Conservation (phyloP, 129 eudicot genomes). For the Centella asiatica region DNA sequence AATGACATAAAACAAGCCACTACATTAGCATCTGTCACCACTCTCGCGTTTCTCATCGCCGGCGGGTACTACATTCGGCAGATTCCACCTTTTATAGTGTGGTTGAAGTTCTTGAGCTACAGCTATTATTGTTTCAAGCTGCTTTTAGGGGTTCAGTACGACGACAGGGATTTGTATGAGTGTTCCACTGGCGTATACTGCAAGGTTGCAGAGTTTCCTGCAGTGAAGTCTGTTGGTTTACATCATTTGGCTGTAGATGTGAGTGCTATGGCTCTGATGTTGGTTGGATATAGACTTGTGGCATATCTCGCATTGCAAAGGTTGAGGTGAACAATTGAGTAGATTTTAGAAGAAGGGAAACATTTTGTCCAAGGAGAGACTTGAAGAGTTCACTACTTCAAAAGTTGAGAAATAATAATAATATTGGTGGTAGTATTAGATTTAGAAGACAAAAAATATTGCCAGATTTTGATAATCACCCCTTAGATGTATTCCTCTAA, state of each 20-base stretch:
- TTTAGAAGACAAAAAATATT: slow-evolving; percentile 25
- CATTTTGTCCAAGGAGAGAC: slow-evolving; percentile 15
- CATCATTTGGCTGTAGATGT: slow-evolving; percentile 53
- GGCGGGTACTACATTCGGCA: slow-evolving; percentile 94
- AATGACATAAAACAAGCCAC: slow-evolving; percentile 97
- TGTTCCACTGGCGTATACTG: slow-evolving; percentile 69
- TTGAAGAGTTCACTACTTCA: slow-evolving; percentile 36
- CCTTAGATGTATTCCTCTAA: slow-evolving; percentile 34
- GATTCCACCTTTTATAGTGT: slow-evolving; percentile 81
- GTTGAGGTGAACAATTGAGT: slow-evolving; percentile 37
- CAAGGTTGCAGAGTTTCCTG: slow-evolving; percentile 71
- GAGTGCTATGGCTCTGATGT: slow-evolving; percentile 64
- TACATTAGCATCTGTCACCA: slow-evolving; percentile 90
- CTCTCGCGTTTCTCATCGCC: slow-evolving; percentile 89
- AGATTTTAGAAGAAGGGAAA: slow-evolving; percentile 15
- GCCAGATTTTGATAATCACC: slow-evolving; percentile 49
- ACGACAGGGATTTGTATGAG: slow-evolving; percentile 61
- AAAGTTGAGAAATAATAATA: slow-evolving; percentile 34
- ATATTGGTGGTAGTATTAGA: too few relatives aligned
- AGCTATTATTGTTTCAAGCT: slow-evolving; percentile 96
- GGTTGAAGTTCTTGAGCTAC: slow-evolving; percentile 93
- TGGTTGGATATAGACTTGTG: slow-evolving; percentile 71
- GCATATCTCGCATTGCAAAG: slow-evolving; percentile 83
- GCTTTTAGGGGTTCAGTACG: slow-evolving; percentile 87
- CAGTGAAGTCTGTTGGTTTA: slow-evolving; percentile 70